A percentile compares a stretch with the other conserved stretches of the same genome.
phyloP scores from a whole-genome alignment of 768 basidiomycete genomes.

The Kwoniella newhampshirensis region DNA sequence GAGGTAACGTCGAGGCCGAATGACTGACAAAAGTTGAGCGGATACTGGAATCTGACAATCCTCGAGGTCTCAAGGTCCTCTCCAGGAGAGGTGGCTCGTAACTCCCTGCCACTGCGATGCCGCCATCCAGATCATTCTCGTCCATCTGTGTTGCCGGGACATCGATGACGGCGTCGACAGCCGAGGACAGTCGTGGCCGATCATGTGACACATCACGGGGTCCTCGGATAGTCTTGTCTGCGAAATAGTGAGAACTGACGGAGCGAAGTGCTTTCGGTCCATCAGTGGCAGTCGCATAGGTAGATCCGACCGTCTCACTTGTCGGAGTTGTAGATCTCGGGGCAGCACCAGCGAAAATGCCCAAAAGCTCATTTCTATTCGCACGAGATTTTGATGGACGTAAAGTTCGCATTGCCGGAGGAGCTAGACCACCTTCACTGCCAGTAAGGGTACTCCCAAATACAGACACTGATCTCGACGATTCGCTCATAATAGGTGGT shows the following conservation, averaged over 20 bases:
- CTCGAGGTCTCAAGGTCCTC: conserved; percentile 67
- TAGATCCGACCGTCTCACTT: conserved; percentile 64
- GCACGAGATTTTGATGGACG: conserved; percentile 37
- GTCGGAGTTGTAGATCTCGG: conserved; percentile 54
- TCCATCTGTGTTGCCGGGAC: conserved; percentile 52
- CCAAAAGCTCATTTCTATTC: conserved; percentile 60
- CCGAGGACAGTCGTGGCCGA: conserved; percentile 34
- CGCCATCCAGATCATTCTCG: conserved; percentile 33
- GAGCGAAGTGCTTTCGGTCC: conserved; percentile 24
- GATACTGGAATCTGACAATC: conserved; percentile 88
- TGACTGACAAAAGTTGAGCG: conserved; percentile 72
- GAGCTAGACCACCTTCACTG: conserved; percentile 9
- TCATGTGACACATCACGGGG: conserved; percentile 25
- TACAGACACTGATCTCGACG: neutral
- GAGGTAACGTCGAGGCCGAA: no score
- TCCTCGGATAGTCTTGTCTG: conserved; percentile 26
- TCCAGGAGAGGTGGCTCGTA: conserved; percentile 60
- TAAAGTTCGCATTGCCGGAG: conserved; percentile 21
- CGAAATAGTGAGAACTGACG: conserved; percentile 42
- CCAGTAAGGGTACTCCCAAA: conserved; percentile 5
- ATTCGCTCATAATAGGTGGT: neutral
- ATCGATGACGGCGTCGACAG: conserved; percentile 75
- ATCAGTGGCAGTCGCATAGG: conserved; percentile 5
- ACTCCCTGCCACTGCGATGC: conserved; percentile 15
- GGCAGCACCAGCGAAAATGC: conserved; percentile 86